Percentiles rank a stretch among this genome's conserved stretches.
These are phyloP conservation scores for Blastobotrys americana DNA, from an alignment of 805 yeast genomes.

Conservation along the genomic window DNA sequence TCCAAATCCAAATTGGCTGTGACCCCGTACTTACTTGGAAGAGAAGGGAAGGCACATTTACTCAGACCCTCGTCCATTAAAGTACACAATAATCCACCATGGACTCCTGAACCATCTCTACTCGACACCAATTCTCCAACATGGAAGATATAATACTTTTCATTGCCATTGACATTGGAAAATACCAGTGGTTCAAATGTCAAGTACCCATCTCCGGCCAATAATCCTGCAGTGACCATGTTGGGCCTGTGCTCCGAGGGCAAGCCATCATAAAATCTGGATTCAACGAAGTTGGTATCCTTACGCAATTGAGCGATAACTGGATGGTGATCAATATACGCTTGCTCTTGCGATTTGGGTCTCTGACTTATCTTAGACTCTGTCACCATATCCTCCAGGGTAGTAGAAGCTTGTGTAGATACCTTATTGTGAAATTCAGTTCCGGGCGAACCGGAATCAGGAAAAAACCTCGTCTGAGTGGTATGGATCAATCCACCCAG, in stretches of 20 bases:
- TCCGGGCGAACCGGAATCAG: too few relatives aligned
- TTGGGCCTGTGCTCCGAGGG: conserved; percentile 20
- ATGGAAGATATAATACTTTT: conserved; percentile 58
- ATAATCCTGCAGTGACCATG: conserved; percentile 48
- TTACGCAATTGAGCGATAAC: conserved; percentile 21
- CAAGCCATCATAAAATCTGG: conserved; percentile 22
- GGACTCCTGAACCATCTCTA: conserved; percentile 35
- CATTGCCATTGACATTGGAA: conserved; percentile 41
- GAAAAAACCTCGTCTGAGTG: background rate
- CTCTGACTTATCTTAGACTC: background rate
- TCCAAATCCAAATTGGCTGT: conserved; percentile 67
- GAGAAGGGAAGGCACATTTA: conserved; percentile 61
- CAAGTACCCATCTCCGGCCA: conserved; percentile 59
- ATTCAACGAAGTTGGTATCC: conserved; percentile 20
- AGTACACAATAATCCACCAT: conserved; percentile 73
- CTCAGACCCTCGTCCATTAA: conserved; percentile 71
- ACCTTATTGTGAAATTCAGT: too few relatives aligned
- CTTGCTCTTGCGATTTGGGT: conserved; percentile 5
- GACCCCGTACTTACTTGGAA: conserved; percentile 76
- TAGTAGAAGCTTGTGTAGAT: background rate
- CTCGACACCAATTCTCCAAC: conserved; percentile 56
- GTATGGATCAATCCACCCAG: background rate
- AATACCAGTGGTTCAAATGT: conserved; percentile 74
- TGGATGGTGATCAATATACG: conserved; percentile 18
- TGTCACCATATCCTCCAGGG: background rate